phyloP scores from a whole-genome alignment of 2,329 filamentous ascomycete species.

The Pseudocercospora pini-densiflorae region DNA sequence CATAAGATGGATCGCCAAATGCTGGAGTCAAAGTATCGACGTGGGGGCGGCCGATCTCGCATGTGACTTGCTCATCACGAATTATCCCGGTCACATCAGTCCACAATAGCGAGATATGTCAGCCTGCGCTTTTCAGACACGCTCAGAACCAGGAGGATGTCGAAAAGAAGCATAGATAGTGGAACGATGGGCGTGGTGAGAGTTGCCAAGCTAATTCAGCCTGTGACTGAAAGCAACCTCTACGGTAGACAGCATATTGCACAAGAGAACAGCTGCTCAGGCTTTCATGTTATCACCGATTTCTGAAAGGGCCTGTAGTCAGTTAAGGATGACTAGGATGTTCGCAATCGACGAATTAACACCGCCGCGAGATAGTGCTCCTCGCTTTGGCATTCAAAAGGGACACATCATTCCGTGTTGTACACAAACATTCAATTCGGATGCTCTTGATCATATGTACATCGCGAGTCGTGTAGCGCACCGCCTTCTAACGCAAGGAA shows the following conservation, averaged over 20 bases:
- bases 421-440: background rate
- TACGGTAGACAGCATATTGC: too few relatives aligned
- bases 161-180: too few relatives aligned
- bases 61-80: constrained; percentile 1
- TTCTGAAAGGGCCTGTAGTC: too few relatives aligned
- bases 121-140: background rate
- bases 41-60: constrained; percentile 4
- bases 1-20: background rate
- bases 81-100: background rate
- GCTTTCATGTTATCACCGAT: too few relatives aligned
- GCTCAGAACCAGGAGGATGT: too few relatives aligned
- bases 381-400: background rate
- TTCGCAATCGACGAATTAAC: too few relatives aligned
- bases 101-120: background rate
- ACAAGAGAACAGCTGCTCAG: too few relatives aligned
- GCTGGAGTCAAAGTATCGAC: background rate
- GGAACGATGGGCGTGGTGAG: too few relatives aligned
- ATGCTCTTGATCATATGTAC: constrained; percentile 5
- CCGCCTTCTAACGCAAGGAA: constrained; percentile 1
- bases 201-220: too few relatives aligned
- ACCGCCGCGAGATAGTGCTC: background rate
- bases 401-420: background rate
- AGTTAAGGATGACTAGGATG: too few relatives aligned
- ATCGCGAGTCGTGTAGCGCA: background rate
- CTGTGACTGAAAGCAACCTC: too few relatives aligned